Percentiles rank a stretch among this genome's conserved stretches.
Conservation (phyloP, 768 basidiomycete genomes). For the Scleroderma bovista region DNA sequence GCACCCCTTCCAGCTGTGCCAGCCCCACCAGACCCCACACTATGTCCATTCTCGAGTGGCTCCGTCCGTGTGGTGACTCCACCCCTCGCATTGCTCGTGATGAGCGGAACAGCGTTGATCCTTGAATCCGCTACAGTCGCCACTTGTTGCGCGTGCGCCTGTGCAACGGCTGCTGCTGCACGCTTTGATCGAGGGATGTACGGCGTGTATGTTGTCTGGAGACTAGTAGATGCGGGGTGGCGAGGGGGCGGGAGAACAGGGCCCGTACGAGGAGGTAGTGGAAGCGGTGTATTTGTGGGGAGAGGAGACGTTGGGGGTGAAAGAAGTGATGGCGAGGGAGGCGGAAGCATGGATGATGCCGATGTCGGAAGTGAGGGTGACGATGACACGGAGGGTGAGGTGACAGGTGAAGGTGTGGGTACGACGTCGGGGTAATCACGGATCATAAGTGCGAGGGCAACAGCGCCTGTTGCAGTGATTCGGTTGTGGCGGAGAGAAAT, state of each 20-base stretch:
- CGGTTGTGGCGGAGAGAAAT: constrained; percentile 88
- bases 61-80: constrained; percentile 42
- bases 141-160: constrained; percentile 34
- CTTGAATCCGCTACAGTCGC: constrained; percentile 22
- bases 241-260: constrained; percentile 44
- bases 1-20: constrained; percentile 1
- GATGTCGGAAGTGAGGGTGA: constrained; percentile 18
- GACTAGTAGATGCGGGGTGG: constrained; percentile 41
- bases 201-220: constrained; percentile 77
- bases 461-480: constrained; percentile 79
- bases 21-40: constrained; percentile 4
- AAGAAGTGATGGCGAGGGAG: constrained; percentile 15
- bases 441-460: constrained; percentile 93
- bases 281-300: constrained; percentile 20
- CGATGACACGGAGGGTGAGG: constrained; percentile 10
- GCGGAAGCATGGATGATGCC: constrained; percentile 21
- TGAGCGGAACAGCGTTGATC: constrained; percentile 54
- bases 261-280: constrained; percentile 27
- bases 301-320: constrained; percentile 31
- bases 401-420: constrained; percentile 17
- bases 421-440: constrained; percentile 89
- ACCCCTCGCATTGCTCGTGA: constrained; percentile 57
- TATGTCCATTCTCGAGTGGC: constrained; percentile 19
- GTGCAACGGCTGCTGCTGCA: constrained; percentile 23
- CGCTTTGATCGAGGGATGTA: constrained; percentile 69